Evolutionary conservation across 805 yeast species (phyloP).

Genomic region (Vanderwaltozyma yarrowii): DNA sequence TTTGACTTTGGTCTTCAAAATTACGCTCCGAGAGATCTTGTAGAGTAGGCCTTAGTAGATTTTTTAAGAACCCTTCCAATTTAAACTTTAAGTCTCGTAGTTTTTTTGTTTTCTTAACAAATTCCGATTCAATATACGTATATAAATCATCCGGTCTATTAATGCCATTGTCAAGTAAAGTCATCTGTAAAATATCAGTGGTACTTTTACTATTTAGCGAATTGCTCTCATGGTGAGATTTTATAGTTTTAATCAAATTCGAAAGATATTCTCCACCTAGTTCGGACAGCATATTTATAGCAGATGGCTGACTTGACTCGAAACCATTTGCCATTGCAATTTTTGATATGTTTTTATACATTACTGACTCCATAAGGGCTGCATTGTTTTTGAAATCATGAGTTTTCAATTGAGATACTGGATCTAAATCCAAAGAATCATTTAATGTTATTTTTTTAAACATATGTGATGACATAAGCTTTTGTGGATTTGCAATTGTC

Average conservation of each 20-base stretch:
- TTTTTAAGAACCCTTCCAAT: slow-evolving; percentile 63
- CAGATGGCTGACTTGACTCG: slow-evolving; percentile 69
- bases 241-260: slow-evolving; percentile 62
- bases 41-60: slow-evolving; percentile 66
- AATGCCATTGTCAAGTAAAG: slow-evolving; percentile 80
- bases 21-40: slow-evolving; percentile 67
- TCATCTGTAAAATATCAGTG: slow-evolving; percentile 42
- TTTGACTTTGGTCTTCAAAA: slow-evolving; percentile 86
- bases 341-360: slow-evolving; percentile 64
- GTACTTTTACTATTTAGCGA: slow-evolving; percentile 27
- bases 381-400: slow-evolving; percentile 47
- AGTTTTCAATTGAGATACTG: slow-evolving; percentile 62
- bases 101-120: slow-evolving; percentile 57
- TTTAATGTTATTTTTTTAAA: slow-evolving; percentile 36
- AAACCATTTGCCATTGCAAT: slow-evolving; percentile 88
- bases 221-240: slow-evolving; percentile 57
- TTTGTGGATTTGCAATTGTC: slow-evolving; percentile 7
- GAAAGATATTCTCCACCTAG: slow-evolving; percentile 72
- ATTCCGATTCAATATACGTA: slow-evolving; percentile 61
- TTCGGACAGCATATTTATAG: slow-evolving; percentile 71
- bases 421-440: slow-evolving; percentile 66
- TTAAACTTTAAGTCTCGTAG: slow-evolving; percentile 58
- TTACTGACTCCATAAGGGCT: slow-evolving; percentile 53
- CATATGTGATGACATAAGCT: slow-evolving; percentile 13
- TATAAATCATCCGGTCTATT: slow-evolving; percentile 68